Base-by-base conservation (phyloP, 2,329 filamentous ascomycete species). In the Lecanicillium sp. region DNA sequence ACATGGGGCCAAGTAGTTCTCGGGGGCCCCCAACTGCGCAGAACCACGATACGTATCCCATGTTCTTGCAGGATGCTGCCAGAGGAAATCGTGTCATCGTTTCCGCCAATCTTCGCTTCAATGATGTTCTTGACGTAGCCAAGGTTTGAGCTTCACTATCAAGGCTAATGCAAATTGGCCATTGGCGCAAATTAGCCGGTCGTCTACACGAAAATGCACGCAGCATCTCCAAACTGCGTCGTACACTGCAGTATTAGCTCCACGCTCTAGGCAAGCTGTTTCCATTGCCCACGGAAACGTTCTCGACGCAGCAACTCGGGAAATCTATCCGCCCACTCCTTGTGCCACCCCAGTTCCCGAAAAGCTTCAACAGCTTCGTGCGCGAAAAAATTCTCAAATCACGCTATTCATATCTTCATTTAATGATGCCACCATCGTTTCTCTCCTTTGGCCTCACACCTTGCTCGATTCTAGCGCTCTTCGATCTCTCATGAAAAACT, bases 391-490 rank as follows among this genome's bases (percentile, higher is more conserved):
- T 21, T 72, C 72, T 1, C 70, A 71, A 54, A 58, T 77, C 5
- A 64, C 65, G 5, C 58, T 77, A 10, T 70, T 73, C 51, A 60
- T 76, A 32, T 65, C 69, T 9, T 66, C 66, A 0, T 77, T 77
- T 54, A 56, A 55, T 6, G 69, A 78, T 49, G 67, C 70, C 0
- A 77, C 74, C 0, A 56, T 77, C 0, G 58, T 77, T 4, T 62
- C 63, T 1, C 51, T 77, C 0, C 60, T 60, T 3, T 73, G 65
- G 58, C 65, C 69, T 7, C 75, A 78, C 56, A 68, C 66, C 0
- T 54, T 74, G 3, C 64, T 68, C 44, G 74, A 77, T 52, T 69
- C 62, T 2, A 63, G 72, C 52, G 73, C 70, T 6, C 61, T 61
- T 29, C 53, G 57, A 9, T 64, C 61, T 1, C 59, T 78, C 7